Conservation (phyloP, 2,329 filamentous ascomycete species). For the Penicillium brasilianum region DNA sequence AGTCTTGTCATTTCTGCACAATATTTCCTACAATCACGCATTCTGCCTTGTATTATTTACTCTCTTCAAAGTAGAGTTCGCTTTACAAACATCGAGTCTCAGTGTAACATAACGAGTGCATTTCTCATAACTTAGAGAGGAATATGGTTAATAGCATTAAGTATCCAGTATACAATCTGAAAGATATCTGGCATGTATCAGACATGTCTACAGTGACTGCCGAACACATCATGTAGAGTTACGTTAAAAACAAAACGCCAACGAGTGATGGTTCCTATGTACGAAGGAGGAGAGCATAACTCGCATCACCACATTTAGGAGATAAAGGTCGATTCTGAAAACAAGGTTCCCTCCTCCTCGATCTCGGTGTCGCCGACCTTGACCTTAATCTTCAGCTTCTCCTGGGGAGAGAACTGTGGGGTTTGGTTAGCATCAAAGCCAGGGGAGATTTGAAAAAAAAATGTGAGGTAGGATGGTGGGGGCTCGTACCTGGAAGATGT, state of each 20-base stretch:
- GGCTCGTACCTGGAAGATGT: constrained; percentile 85
- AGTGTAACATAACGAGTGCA: constrained; percentile 5
- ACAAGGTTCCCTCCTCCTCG: constrained; percentile 77
- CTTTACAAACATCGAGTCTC: background rate
- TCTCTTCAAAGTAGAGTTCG: background rate
- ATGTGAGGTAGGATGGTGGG: background rate
- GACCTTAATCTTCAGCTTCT: constrained; percentile 75
- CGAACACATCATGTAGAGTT: constrained; percentile 37
- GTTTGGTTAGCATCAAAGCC: constrained; percentile 1
- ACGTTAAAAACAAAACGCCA: constrained; percentile 32
- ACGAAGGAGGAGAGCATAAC: constrained; percentile 25
- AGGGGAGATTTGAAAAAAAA: background rate
- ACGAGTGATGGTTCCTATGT: constrained; percentile 32
- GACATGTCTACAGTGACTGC: constrained; percentile 27
- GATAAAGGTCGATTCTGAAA: constrained; percentile 96
- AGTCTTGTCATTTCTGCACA: constrained; percentile 13
- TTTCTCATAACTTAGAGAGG: constrained; percentile 4
- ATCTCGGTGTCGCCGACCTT: constrained; percentile 82
- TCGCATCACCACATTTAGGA: constrained; percentile 55
- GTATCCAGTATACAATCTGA: constrained; percentile 37
- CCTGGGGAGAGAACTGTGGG: constrained; percentile 69
- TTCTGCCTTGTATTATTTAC: background rate
- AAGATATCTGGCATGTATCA: constrained; percentile 28
- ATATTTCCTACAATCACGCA: background rate
- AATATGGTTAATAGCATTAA: constrained; percentile 36